phyloP scores from a whole-genome alignment of 2,329 filamentous ascomycete species.

The Coleophoma cylindrospora region DNA sequence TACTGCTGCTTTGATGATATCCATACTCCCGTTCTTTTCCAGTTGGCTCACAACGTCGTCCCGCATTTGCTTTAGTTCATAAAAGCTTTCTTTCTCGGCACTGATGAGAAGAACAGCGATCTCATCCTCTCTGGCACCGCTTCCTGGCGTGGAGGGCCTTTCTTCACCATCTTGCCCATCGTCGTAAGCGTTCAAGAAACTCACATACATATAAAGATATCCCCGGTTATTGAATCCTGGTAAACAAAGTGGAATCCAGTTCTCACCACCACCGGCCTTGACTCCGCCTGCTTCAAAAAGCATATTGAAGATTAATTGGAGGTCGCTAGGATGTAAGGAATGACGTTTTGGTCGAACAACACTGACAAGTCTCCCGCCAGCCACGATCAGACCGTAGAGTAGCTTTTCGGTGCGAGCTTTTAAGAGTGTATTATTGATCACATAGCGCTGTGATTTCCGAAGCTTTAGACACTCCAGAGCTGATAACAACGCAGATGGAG shows the following conservation, averaged over 20 bases:
- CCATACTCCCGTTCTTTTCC: constrained; percentile 68
- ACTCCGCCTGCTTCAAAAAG: constrained; percentile 92
- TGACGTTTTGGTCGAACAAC: constrained; percentile 93
- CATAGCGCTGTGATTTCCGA: constrained; percentile 77
- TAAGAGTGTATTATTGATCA: constrained; percentile 83
- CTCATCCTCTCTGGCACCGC: constrained; percentile 65
- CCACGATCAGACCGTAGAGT: constrained; percentile 89
- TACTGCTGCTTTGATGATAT: constrained; percentile 68
- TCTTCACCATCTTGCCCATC: constrained; percentile 33
- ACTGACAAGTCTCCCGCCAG: constrained; percentile 87
- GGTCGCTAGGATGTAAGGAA: constrained; percentile 88
- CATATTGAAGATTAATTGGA: constrained; percentile 99
- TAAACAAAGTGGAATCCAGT: constrained; percentile 93
- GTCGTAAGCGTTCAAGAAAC: constrained; percentile 69
- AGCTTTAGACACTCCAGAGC: constrained; percentile 91
- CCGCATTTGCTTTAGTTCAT: constrained; percentile 72
- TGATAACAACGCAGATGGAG: constrained; percentile 80
- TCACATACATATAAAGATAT: constrained; percentile 99
- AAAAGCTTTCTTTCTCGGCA: constrained; percentile 90
- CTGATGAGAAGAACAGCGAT: constrained; percentile 93
- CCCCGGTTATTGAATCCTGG: constrained; percentile 96
- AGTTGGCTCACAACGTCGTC: constrained; percentile 63
- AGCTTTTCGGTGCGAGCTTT: constrained; percentile 73
- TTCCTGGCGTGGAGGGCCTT: constrained; percentile 61
- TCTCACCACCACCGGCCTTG: constrained; percentile 89